A percentile compares a stretch with the other conserved stretches of the same genome.
phyloP scores from a whole-genome alignment of 192 early-diverging fungal species.

The Backusella australiensis region DNA sequence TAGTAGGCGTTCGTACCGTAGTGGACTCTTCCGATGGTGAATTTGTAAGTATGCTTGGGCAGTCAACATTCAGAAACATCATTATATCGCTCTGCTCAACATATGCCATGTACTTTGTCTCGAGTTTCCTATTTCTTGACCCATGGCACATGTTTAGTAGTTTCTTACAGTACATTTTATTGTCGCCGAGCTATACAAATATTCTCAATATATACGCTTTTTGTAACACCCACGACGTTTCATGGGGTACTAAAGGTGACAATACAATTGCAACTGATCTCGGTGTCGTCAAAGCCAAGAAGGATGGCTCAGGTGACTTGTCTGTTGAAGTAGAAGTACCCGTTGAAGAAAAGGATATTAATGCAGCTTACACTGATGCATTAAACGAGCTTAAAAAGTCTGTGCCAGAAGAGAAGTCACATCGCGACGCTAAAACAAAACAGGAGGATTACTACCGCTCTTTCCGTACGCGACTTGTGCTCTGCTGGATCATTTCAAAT shows the following conservation, averaged over 20 bases:
- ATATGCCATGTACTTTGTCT: constrained; percentile 64
- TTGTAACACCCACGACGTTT: constrained; percentile 52
- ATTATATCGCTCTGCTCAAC: constrained; percentile 67
- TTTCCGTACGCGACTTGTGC: constrained; percentile 76
- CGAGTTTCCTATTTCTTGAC: constrained; percentile 64
- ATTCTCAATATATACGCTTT: constrained; percentile 69
- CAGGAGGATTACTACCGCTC: constrained; percentile 76
- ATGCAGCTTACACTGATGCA: constrained; percentile 78
- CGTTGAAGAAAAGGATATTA: constrained; percentile 75
- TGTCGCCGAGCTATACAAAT: constrained; percentile 75
- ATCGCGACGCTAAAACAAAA: constrained; percentile 71
- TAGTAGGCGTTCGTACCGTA: constrained; percentile 58
- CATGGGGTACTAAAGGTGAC: constrained; percentile 95
- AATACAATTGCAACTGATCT: constrained; percentile 66
- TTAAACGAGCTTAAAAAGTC: constrained; percentile 51
- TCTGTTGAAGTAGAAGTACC: constrained; percentile 77
- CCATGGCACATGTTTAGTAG: constrained; percentile 81
- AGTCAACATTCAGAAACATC: constrained; percentile 62
- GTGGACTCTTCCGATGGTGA: constrained; percentile 44
- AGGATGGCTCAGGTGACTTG: constrained; percentile 64
- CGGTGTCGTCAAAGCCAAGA: constrained; percentile 72
- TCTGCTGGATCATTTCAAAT: constrained; percentile 83
- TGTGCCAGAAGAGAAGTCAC: constrained; percentile 42
- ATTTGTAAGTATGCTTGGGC: constrained; percentile 60
- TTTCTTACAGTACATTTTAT: constrained; percentile 68